Evolutionary conservation across 2,329 filamentous ascomycete species (phyloP), one percentile per base, ranked within the genome.

Genomic region (Cryphonectria radicalis): DNA sequence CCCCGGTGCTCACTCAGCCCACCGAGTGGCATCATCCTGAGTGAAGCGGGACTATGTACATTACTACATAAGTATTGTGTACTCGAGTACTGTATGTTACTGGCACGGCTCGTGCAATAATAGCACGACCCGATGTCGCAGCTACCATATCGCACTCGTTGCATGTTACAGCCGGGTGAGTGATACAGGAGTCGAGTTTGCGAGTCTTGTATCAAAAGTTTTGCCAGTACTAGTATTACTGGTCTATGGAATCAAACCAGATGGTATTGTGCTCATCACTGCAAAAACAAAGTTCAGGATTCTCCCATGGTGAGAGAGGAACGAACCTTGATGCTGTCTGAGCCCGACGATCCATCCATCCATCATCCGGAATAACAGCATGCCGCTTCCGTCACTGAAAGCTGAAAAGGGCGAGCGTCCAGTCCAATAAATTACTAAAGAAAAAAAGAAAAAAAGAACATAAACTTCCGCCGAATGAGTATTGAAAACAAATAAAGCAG

Each of bases 161-260:
- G 17, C 55, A 35, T 32, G 55, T 32, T n/a, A 32, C 28, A 32
- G 13, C n/a, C 46, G 22, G 22, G 22, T 50, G 46, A n/a, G 46
- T 59, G 55, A 32, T 59, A 19, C 55, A 35, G 14, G 22, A 32
- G 25, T 32, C 25, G 28, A 50, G 46, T 50, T 50, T 17, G 25
- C 13, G 55, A 32, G 55, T 19, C 25, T 35, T 35, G 60, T 7
- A 32, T 64, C 40, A 72, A 53, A 67, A 64, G 46, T n/a, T n/a
- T 67, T 28, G 63, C 46, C 65, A 66, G 68, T 66, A 19, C 62
- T 70, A 62, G 46, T 50, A 70, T 72, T 70, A 63, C 60, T 57
- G 68, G 35, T 72, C 68, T 72, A 72, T 70, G 28, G n/a, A 57
- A 11, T 53, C 17, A 37, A 60, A 59, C 60, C 50, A 72, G 65